Percentiles rank a stretch among this genome's conserved stretches.
Conservation (phyloP, 768 basidiomycete genomes). For the Amyloporia xantha region DNA sequence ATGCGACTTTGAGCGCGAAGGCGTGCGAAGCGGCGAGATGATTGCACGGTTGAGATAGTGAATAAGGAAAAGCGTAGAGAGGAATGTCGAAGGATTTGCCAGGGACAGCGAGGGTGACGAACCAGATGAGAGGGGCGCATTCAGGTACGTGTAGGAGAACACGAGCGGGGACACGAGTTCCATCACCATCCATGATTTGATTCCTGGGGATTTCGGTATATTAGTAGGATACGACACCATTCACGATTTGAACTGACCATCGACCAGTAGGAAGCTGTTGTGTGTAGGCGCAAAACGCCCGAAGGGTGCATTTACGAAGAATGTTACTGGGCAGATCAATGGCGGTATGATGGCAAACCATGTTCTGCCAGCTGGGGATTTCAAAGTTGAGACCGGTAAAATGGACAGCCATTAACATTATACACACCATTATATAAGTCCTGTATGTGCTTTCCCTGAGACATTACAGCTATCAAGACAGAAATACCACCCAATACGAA, state of each 20-base stretch:
- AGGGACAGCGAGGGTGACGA: conserved; percentile 23
- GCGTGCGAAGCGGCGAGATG: conserved; percentile 73
- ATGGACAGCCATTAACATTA: too few relatives aligned
- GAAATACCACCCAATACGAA: too few relatives aligned
- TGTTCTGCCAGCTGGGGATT: conserved; percentile 30
- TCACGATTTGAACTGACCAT: conserved; percentile 35
- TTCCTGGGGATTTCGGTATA: conserved; percentile 19
- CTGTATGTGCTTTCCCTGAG: too few relatives aligned
- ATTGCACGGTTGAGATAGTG: conserved; percentile 86
- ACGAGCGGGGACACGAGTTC: conserved; percentile 56
- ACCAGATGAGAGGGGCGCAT: conserved; percentile 40
- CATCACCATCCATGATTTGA: conserved; percentile 71
- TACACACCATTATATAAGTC: too few relatives aligned
- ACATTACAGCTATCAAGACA: too few relatives aligned
- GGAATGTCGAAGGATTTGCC: conserved; percentile 38
- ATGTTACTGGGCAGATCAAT: conserved; percentile 29
- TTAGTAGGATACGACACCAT: not conserved
- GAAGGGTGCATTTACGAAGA: conserved; percentile 70
- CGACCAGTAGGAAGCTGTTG: conserved; percentile 43
- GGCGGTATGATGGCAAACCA: conserved; percentile 39
- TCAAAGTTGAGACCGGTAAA: too few relatives aligned
- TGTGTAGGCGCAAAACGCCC: conserved; percentile 58
- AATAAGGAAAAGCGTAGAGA: conserved; percentile 52
- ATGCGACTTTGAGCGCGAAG: conserved; percentile 72
- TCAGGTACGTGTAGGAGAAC: conserved; percentile 45